Conservation (phyloP, 108 stramenopile species). For the Fragilariopsis cylindrus region DNA sequence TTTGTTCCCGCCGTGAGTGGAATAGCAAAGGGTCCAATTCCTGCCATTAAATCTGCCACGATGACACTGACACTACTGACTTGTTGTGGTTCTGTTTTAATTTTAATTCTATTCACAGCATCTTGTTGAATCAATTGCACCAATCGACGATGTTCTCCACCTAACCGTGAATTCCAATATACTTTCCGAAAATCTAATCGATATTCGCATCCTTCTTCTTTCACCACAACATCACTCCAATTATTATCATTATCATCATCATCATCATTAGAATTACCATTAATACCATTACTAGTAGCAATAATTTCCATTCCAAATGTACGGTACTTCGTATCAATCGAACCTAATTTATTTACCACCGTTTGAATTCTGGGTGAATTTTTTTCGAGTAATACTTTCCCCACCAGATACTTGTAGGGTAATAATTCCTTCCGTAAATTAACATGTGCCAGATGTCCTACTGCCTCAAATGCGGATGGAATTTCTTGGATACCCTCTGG, state of each 20-base stretch:
- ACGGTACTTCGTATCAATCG: conserved; percentile 89
- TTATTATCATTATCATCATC: background rate
- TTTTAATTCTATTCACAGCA: conserved; percentile 14
- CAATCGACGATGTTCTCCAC: conserved; percentile 87
- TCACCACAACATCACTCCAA: conserved; percentile 68
- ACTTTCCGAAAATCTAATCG: conserved; percentile 92
- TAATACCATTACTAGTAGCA: conserved; percentile 43
- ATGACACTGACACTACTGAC: conserved; percentile 24
- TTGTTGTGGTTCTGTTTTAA: background rate
- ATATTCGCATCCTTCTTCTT: conserved; percentile 89
- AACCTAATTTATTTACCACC: conserved; percentile 95
- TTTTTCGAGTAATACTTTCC: conserved; percentile 92
- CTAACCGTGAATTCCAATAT: conserved; percentile 96
- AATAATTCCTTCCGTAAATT: conserved; percentile 88
- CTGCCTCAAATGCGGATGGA: conserved; percentile 92
- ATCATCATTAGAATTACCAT: conserved; percentile 15
- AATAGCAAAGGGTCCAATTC: conserved; percentile 97
- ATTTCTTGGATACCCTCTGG: conserved; percentile 57
- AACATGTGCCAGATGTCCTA: conserved; percentile 95
- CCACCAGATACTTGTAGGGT: conserved; percentile 91
- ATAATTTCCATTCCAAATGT: conserved; percentile 98
- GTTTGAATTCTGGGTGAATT: conserved; percentile 78
- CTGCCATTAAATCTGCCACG: conserved; percentile 95
- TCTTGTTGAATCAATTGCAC: conserved; percentile 65
- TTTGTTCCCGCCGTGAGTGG: conserved; percentile 70